Percentiles rank a stretch among this genome's conserved stretches.
Conservation (phyloP, 176 grass and related monocot genomes). For the Sorghum bicolor region DNA sequence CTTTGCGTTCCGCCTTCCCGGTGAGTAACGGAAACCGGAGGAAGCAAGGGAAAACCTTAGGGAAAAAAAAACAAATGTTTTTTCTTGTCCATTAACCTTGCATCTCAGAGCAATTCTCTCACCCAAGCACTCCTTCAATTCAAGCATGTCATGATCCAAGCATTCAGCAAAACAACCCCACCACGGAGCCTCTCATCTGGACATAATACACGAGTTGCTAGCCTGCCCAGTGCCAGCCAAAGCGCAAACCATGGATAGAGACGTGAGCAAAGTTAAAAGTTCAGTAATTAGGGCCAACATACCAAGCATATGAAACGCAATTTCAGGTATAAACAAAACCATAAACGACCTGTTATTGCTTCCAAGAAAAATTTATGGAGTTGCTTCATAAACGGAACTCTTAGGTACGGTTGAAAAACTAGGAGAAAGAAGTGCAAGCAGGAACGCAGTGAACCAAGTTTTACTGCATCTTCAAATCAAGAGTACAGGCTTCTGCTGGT, state of each 20-base stretch:
- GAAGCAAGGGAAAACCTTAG: neutral
- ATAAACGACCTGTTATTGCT: neutral
- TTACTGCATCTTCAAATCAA: constrained; percentile 34
- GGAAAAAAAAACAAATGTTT: too few relatives aligned
- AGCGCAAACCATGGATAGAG: neutral
- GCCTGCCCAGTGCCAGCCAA: neutral
- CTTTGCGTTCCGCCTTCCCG: neutral
- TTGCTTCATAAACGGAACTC: neutral
- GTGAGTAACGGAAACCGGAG: neutral
- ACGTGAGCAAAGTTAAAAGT: neutral
- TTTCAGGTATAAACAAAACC: neutral
- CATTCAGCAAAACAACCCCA: neutral
- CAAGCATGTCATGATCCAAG: neutral
- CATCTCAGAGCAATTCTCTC: neutral
- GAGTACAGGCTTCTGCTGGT: constrained; percentile 15
- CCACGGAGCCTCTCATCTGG: neutral
- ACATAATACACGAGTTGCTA: neutral
- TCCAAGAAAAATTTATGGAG: neutral
- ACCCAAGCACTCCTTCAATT: neutral
- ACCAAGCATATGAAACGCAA: neutral
- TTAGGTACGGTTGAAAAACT: neutral
- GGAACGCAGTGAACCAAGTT: neutral
- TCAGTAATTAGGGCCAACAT: neutral
- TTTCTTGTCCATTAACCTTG: neutral
- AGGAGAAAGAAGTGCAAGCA: neutral